Evolutionary conservation across 164 flowering plant species (phyloP).

Genomic region (Platanus orientalis): DNA sequence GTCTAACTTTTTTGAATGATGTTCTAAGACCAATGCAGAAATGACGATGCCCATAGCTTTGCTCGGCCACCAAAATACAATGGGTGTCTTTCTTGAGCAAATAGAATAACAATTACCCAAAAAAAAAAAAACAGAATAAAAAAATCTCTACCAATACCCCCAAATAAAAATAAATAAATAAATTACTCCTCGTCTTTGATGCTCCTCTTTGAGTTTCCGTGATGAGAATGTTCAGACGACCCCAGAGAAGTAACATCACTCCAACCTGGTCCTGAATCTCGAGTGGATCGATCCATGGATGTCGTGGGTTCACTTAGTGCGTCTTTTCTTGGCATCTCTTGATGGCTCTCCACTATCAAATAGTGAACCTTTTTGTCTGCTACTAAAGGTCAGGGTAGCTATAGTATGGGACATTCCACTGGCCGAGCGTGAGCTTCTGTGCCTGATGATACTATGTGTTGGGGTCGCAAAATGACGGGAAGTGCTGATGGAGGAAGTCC

Average conservation of each 20-base stretch:
- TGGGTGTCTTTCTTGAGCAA: too few species aligned
- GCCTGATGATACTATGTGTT: constrained; percentile 21
- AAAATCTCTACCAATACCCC: too few species aligned
- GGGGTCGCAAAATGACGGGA: constrained; percentile 19
- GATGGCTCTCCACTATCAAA: constrained; percentile 29
- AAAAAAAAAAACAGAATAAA: too few species aligned
- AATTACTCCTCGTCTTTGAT: constrained; percentile 1
- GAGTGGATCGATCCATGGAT: constrained; percentile 23
- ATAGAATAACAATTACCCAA: too few species aligned
- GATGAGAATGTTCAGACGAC: constrained; percentile 25
- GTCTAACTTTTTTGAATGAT: too few species aligned
- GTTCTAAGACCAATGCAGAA: too few species aligned
- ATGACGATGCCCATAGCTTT: too few species aligned
- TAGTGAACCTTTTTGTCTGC: constrained; percentile 30
- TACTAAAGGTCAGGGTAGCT: constrained; percentile 28
- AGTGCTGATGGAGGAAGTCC: too few species aligned
- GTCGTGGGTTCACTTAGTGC: constrained; percentile 12
- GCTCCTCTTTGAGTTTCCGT: constrained; percentile 29
- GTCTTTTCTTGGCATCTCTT: constrained; percentile 28
- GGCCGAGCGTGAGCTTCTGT: constrained; percentile 18
- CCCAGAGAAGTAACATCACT: constrained; percentile 30
- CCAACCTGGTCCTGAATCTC: constrained; percentile 36
- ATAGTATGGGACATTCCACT: constrained; percentile 16
- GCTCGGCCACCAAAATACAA: too few species aligned
- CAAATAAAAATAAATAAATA: too few species aligned